A percentile compares a stretch with the other conserved stretches of the same genome.
These are phyloP conservation scores for Kwoniella bestiolae DNA, from an alignment of 768 basidiomycete species.

Conservation along the genomic window DNA sequence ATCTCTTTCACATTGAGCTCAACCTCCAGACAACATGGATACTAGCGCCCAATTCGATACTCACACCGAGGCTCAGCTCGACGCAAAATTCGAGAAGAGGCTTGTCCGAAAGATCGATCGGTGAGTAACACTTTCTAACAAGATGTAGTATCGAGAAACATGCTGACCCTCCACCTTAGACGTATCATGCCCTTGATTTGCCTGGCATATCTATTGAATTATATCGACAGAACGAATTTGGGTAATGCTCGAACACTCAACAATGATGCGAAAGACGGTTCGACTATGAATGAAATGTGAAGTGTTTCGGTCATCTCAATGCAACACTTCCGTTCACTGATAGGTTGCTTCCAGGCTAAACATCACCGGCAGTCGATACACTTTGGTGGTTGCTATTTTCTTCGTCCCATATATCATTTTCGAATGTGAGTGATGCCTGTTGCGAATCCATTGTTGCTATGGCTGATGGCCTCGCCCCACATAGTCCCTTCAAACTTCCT, in stretches of 20 bases:
- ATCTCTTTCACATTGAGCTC: no score
- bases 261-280: conserved; percentile 5
- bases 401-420: conserved; percentile 6
- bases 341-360: not conserved
- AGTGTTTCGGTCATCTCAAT: not conserved
- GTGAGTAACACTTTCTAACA: not conserved
- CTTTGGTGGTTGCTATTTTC: conserved; percentile 4
- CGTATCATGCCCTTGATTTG: conserved; percentile 8
- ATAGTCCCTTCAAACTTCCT: conserved; percentile 3
- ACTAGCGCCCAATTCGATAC: not conserved
- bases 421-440: not conserved
- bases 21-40: not conserved
- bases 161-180: not conserved
- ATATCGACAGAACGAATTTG: conserved; percentile 5
- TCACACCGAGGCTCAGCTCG: not conserved
- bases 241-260: conserved; percentile 6
- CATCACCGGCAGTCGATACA: not conserved
- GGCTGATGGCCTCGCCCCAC: not conserved
- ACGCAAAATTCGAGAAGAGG: conserved; percentile 5
- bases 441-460: no score
- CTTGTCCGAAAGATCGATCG: conserved; percentile 1
- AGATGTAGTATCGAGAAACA: not conserved
- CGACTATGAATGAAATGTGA: conserved; percentile 5
- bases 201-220: conserved; percentile 5
- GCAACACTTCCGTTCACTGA: not conserved